Percentiles rank a stretch among this genome's conserved stretches.
Evolutionary conservation across 2,329 filamentous ascomycete genomes (phyloP).

Genomic region (Claviceps sp.): DNA sequence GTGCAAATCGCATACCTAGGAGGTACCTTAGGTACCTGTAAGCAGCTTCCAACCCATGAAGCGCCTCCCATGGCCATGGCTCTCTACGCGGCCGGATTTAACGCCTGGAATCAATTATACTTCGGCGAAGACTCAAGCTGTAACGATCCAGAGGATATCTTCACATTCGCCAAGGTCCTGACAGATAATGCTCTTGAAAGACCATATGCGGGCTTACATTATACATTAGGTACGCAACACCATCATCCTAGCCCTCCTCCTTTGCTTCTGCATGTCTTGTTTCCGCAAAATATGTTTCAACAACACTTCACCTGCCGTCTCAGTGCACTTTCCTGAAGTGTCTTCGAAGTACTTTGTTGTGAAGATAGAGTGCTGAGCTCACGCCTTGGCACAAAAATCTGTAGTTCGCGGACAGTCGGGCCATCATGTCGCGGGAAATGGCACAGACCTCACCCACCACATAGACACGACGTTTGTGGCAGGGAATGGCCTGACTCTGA

Average conservation of each 20-base stretch:
- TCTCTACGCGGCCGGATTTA: constrained; percentile 42
- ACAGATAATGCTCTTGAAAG: constrained; percentile 20
- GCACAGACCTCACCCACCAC: not conserved
- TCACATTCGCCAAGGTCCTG: constrained; percentile 30
- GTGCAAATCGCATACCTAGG: not conserved
- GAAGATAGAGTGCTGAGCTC: not conserved
- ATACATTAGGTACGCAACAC: constrained; percentile 29
- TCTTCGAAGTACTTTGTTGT: not conserved
- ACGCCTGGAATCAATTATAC: constrained; percentile 42
- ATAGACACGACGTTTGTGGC: not conserved
- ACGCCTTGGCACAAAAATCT: not conserved
- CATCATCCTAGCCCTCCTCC: not conserved
- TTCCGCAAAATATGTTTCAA: not conserved
- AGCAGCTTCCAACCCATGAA: not conserved
- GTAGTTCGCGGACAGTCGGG: constrained; percentile 1
- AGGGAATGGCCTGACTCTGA: constrained; percentile 1
- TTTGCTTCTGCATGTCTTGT: not conserved
- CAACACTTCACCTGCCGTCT: not conserved
- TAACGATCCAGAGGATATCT: constrained; percentile 32
- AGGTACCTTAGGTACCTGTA: too few species aligned
- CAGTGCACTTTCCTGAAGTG: not conserved
- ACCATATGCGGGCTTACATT: constrained; percentile 25
- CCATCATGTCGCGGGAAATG: constrained; percentile 1
- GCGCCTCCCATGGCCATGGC: constrained; percentile 32
- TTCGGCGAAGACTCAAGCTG: constrained; percentile 16